A percentile compares a stretch with the other conserved stretches of the same genome.
phyloP scores from a whole-genome alignment of 768 basidiomycete species.

The Collybiopsis luxurians region DNA sequence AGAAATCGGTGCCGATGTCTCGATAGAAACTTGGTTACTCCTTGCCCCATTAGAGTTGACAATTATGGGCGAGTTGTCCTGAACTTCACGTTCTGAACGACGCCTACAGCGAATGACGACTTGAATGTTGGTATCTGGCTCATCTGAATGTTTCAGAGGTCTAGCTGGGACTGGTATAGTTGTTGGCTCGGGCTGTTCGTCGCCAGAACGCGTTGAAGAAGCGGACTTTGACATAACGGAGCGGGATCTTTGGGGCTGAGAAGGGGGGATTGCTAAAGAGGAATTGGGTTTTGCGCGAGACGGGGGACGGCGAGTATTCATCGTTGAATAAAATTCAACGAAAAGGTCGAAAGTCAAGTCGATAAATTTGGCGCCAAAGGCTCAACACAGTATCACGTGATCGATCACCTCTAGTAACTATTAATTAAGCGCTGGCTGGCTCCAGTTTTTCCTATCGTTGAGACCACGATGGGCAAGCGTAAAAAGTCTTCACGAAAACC shows the following conservation, averaged over 20 bases:
- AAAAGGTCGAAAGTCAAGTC: constrained; percentile 6
- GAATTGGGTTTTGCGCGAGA: constrained; percentile 42
- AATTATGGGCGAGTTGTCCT: constrained; percentile 86
- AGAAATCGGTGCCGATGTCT: constrained; percentile 67
- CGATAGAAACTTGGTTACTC: constrained; percentile 74
- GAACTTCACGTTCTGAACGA: constrained; percentile 81
- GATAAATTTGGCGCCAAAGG: constrained; percentile 5
- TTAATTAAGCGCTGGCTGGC: neutral
- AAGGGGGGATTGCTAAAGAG: constrained; percentile 24
- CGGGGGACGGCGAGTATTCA: constrained; percentile 65
- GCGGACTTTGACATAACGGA: constrained; percentile 45
- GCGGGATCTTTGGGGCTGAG: constrained; percentile 41
- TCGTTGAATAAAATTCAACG: constrained; percentile 21
- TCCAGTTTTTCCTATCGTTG: neutral
- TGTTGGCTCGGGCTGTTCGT: constrained; percentile 23
- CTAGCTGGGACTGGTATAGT: constrained; percentile 12
- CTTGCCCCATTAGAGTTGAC: constrained; percentile 76
- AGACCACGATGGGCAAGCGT: constrained; percentile 73
- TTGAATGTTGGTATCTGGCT: constrained; percentile 81
- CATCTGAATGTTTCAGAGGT: constrained; percentile 31
- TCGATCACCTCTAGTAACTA: neutral
- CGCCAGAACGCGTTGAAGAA: constrained; percentile 28
- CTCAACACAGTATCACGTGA: neutral
- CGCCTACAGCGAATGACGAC: constrained; percentile 90
- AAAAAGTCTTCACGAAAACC: constrained; percentile 89